A percentile compares a stretch with the other conserved stretches of the same genome.
Evolutionary conservation across 768 basidiomycete species (phyloP).

Genomic region (Termitomyces sp.): DNA sequence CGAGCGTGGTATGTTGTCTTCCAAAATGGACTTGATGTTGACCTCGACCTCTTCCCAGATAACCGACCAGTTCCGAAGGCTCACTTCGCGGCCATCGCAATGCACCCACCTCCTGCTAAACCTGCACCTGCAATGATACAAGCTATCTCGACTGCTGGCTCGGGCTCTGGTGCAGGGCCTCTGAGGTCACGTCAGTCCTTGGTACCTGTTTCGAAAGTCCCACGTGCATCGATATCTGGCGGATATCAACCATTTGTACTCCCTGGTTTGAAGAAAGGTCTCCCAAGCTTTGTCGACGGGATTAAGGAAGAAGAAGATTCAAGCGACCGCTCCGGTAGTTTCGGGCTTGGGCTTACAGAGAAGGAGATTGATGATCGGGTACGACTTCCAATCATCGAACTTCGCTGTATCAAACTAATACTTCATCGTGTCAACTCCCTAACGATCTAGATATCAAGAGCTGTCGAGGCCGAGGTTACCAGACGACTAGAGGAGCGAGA

Average conservation of each 20-base stretch:
- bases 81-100: conserved; percentile 56
- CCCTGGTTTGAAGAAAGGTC: conserved; percentile 14
- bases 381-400: conserved; percentile 14
- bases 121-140: conserved; percentile 43
- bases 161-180: conserved; percentile 18
- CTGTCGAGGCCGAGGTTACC: conserved; percentile 70
- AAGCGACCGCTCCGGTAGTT: conserved; percentile 25
- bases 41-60: conserved; percentile 29
- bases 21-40: background rate
- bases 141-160: conserved; percentile 28
- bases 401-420: background rate
- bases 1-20: conserved; percentile 51
- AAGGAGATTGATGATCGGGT: conserved; percentile 74
- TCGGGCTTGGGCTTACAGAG: conserved; percentile 46
- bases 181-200: conserved; percentile 28
- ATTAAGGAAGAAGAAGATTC: conserved; percentile 19
- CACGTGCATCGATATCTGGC: conserved; percentile 28
- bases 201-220: conserved; percentile 29
- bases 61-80: conserved; percentile 51
- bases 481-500: conserved; percentile 53
- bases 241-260: conserved; percentile 34
- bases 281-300: conserved; percentile 18
- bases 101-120: conserved; percentile 37
- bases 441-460: conserved; percentile 48
- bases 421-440: conserved; percentile 17